A percentile compares a stretch with the other conserved stretches of the same genome.
Conservation (phyloP, 1,139 yeast species). For the Maudiozyma humilis region DNA sequence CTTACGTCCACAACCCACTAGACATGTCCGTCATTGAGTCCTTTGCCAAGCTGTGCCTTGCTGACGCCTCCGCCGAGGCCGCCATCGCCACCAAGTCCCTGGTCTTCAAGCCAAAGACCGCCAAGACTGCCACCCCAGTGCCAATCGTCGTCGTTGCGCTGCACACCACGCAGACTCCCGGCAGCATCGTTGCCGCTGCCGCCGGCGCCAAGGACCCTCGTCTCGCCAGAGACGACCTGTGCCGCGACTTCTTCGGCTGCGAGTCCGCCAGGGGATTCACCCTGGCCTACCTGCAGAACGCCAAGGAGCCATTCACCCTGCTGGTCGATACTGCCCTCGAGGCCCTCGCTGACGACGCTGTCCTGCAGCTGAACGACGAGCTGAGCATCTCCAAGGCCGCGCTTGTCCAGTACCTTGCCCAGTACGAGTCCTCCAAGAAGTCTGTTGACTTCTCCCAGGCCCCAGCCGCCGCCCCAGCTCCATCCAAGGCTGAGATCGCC, state of each 20-base stretch:
- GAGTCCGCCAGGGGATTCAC: conserved; percentile 57
- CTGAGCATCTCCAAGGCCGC: conserved; percentile 50
- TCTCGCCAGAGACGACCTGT: conserved; percentile 74
- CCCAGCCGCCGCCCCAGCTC: conserved; percentile 7
- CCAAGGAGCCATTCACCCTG: conserved; percentile 55
- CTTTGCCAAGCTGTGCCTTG: conserved; percentile 48
- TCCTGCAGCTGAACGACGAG: conserved; percentile 50
- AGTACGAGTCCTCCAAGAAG: conserved; percentile 40
- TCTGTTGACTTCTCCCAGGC: conserved; percentile 49
- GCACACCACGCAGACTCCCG: conserved; percentile 61
- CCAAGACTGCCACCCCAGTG: conserved; percentile 72
- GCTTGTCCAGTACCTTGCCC: conserved; percentile 45
- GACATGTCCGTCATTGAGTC: conserved; percentile 59
- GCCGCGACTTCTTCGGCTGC: conserved; percentile 55
- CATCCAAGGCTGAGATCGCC: conserved; percentile 22
- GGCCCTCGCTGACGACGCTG: conserved; percentile 32
- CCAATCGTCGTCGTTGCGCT: conserved; percentile 79
- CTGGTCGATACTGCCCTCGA: conserved; percentile 54
- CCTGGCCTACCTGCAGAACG: conserved; percentile 47
- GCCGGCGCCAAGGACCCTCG: conserved; percentile 80
- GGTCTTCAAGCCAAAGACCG: conserved; percentile 87
- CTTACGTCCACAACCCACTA: too few species aligned
- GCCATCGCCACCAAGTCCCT: conserved; percentile 54
- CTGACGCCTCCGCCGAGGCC: conserved; percentile 38
- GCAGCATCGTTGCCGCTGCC: conserved; percentile 53